Evolutionary conservation across 2,329 filamentous ascomycete species (phyloP).

Genomic region (Ophiocordyceps camponoti-rufipedis): DNA sequence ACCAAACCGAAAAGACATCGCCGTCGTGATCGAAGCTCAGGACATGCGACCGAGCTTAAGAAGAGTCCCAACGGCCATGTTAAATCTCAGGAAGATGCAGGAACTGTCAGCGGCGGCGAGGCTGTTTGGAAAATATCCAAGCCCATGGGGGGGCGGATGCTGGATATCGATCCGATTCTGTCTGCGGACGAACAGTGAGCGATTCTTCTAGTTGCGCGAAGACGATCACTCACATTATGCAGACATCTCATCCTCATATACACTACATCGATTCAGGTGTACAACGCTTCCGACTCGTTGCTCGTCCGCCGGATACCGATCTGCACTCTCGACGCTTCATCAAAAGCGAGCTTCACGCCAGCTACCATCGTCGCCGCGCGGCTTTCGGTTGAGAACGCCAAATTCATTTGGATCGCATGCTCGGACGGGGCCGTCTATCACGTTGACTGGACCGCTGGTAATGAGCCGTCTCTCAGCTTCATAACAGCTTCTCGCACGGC

Average conservation of each 20-base stretch:
- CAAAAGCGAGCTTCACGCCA: slow-evolving; percentile 8
- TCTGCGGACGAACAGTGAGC: slow-evolving; percentile 41
- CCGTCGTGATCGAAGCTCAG: not conserved
- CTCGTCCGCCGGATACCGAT: slow-evolving; percentile 54
- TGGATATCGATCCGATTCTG: slow-evolving; percentile 46
- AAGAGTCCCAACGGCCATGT: not conserved
- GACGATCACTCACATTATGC: slow-evolving; percentile 4
- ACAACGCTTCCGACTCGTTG: slow-evolving; percentile 65
- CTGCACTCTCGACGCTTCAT: slow-evolving; percentile 10
- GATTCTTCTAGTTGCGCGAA: not conserved
- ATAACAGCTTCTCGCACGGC: slow-evolving; percentile 22
- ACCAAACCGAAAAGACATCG: slow-evolving; percentile 16
- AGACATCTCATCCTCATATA: slow-evolving; percentile 63
- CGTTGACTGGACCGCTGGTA: slow-evolving; percentile 37
- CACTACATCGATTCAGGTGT: slow-evolving; percentile 59
- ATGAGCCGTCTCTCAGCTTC: slow-evolving; percentile 22
- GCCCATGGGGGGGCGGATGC: slow-evolving; percentile 46
- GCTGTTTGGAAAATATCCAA: slow-evolving; percentile 41
- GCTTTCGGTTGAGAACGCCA: slow-evolving; percentile 18
- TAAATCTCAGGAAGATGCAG: slow-evolving; percentile 4
- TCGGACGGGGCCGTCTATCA: slow-evolving; percentile 37
- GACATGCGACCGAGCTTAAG: not conserved
- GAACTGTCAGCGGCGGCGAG: slow-evolving; percentile 12
- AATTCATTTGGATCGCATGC: slow-evolving; percentile 40
- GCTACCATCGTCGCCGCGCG: slow-evolving; percentile 22